Evolutionary conservation across 768 basidiomycete genomes (phyloP).

Genomic region (Ramaria rubella): DNA sequence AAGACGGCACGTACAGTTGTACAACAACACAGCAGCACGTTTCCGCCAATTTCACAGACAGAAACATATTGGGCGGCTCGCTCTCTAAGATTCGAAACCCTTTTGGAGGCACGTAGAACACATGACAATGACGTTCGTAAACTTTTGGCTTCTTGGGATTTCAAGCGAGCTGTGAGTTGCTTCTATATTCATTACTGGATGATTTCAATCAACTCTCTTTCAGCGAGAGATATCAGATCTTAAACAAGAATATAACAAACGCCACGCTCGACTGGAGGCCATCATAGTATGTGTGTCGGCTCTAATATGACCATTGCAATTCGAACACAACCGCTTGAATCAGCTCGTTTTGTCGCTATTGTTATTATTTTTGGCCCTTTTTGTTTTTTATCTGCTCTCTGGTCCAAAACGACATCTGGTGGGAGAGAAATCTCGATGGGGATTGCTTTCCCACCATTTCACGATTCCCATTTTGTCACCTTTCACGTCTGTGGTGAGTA

Average conservation of each 20-base stretch:
- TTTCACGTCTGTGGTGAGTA: conserved; percentile 66
- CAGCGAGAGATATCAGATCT: conserved; percentile 40
- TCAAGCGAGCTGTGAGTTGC: conserved; percentile 41
- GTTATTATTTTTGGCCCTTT: conserved; percentile 26
- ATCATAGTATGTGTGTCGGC: conserved; percentile 40
- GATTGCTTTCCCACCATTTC: conserved; percentile 48
- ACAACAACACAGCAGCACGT: neutral
- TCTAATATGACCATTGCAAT: conserved; percentile 2
- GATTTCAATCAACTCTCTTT: neutral
- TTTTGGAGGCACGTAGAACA: conserved; percentile 41
- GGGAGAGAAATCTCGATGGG: conserved; percentile 5
- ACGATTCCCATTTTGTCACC: conserved; percentile 75
- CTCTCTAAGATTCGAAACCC: conserved; percentile 57
- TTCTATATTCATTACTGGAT: neutral
- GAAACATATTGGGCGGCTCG: conserved; percentile 68
- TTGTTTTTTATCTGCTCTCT: conserved; percentile 28
- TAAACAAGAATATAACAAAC: conserved; percentile 38
- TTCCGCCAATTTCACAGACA: conserved; percentile 21
- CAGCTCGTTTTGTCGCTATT: conserved; percentile 8
- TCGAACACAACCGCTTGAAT: neutral
- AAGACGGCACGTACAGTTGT: neutral
- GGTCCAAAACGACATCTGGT: conserved; percentile 2
- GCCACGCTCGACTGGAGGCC: conserved; percentile 44
- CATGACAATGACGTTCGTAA: conserved; percentile 46
- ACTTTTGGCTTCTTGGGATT: conserved; percentile 35